phyloP scores from a whole-genome alignment of 2,329 filamentous ascomycete species.

The Colletotrichum gloeosporioides region DNA sequence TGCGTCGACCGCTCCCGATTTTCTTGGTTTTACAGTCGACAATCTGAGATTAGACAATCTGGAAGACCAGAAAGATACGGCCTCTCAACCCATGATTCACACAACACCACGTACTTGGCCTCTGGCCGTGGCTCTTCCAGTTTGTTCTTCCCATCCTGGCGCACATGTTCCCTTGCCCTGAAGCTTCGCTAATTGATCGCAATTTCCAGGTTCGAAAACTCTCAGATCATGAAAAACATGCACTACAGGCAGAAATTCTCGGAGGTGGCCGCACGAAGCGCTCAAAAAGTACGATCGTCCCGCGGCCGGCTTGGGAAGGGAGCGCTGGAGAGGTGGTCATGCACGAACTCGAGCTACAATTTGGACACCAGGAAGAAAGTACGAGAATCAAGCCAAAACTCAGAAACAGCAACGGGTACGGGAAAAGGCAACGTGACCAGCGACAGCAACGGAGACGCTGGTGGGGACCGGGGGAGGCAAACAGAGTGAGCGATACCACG shows the following conservation, averaged over 20 bases:
- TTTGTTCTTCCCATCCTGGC: not conserved
- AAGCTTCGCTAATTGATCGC: not conserved
- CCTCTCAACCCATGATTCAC: not conserved
- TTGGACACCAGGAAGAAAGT: not conserved
- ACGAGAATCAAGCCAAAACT: not conserved
- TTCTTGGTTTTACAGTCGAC: not conserved
- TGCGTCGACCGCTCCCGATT: not conserved
- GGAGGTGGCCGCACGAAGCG: not conserved
- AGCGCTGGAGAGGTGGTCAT: not conserved
- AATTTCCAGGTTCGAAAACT: not conserved
- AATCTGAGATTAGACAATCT: too few species aligned
- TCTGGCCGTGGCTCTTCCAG: not conserved
- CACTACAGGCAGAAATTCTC: accelerated
- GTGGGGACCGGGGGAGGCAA: not conserved
- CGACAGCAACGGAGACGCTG: too few species aligned
- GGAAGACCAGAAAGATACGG: accelerated
- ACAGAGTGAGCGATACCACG: not conserved
- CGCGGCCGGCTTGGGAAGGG: not conserved
- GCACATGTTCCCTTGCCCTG: not conserved
- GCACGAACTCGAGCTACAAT: not conserved
- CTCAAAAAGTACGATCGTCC: not conserved
- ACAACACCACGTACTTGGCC: not conserved
- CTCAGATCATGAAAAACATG: not conserved
- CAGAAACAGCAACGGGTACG: too few species aligned
- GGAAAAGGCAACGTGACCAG: too few species aligned